These are phyloP conservation scores for Phragmites australis DNA, from an alignment of 176 grass and related monocot species.

Conservation along the genomic window DNA sequence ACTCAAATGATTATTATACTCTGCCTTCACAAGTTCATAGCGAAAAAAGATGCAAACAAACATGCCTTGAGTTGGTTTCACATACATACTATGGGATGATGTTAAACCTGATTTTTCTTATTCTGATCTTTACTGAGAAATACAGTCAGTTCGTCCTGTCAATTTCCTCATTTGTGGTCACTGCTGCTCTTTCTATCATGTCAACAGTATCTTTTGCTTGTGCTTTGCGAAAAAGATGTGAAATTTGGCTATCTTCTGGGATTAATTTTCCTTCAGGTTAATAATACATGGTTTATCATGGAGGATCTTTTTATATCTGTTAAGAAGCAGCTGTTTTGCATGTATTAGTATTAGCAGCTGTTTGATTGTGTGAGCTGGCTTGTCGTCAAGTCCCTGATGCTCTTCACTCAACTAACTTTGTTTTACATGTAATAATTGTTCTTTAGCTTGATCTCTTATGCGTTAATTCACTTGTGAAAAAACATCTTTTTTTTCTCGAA, in stretches of 20 bases:
- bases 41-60: neutral
- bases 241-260: neutral
- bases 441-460: neutral
- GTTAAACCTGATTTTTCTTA: neutral
- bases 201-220: neutral
- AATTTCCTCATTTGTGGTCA: slow-evolving; percentile 1
- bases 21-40: neutral
- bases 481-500: too few relatives aligned
- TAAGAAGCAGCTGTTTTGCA: neutral
- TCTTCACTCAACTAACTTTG: neutral
- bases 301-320: neutral
- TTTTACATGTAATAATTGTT: neutral
- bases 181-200: neutral
- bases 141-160: neutral
- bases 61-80: neutral
- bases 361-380: too few relatives aligned
- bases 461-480: neutral
- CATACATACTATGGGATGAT: neutral
- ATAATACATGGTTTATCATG: neutral
- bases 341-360: too few relatives aligned
- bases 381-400: too few relatives aligned
- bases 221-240: neutral
- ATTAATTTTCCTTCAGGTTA: neutral
- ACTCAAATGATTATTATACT: neutral
- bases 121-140: neutral